These are phyloP conservation scores for Amanita polypyramis DNA, from an alignment of 768 basidiomycete genomes.

Conservation along the genomic window DNA sequence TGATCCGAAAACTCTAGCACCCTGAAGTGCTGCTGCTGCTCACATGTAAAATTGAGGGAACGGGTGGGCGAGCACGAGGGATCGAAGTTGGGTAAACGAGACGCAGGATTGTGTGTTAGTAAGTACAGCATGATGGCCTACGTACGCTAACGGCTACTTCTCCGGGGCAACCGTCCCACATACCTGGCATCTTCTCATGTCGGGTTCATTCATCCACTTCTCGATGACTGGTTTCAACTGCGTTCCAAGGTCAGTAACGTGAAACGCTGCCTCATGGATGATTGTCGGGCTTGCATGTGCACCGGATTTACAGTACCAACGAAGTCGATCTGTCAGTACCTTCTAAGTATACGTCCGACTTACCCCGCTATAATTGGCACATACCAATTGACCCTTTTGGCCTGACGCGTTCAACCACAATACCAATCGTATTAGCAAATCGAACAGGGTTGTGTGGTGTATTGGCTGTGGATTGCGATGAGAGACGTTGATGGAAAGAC, in stretches of 20 bases:
- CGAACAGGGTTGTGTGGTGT: constrained; percentile 95
- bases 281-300: constrained; percentile 35
- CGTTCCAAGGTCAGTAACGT: constrained; percentile 83
- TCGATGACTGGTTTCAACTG: constrained; percentile 91
- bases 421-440: constrained; percentile 81
- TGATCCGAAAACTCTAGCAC: too few species aligned
- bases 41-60: too few species aligned
- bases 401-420: constrained; percentile 83
- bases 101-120: too few species aligned
- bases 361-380: constrained; percentile 11
- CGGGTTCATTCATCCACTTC: constrained; percentile 62
- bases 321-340: constrained; percentile 56
- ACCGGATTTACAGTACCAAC: constrained; percentile 80
- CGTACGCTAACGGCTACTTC: too few species aligned
- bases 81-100: too few species aligned
- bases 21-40: too few species aligned
- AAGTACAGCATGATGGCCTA: too few species aligned
- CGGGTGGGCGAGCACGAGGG: too few species aligned
- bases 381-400: constrained; percentile 67
- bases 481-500: neutral
- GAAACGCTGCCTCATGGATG: constrained; percentile 64
- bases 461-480: constrained; percentile 45
- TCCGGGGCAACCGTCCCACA: constrained; percentile 47
- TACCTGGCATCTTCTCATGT: constrained; percentile 53
- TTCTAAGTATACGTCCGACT: neutral